Percentiles rank a stretch among this genome's conserved stretches.
Conservation (phyloP, 441 rosid species). For the Populus hybrid region DNA sequence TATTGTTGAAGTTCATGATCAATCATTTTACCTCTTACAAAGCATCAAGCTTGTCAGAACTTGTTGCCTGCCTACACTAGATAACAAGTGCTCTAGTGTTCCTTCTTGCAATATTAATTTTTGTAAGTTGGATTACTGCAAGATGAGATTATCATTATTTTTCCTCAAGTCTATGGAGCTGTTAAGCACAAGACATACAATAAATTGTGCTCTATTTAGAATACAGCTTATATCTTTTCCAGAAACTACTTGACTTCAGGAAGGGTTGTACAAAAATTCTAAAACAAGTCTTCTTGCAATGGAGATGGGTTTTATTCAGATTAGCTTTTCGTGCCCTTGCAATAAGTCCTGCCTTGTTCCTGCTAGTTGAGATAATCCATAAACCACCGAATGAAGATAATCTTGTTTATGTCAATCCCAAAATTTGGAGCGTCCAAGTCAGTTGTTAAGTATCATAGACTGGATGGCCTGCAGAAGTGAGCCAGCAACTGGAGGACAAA, state of each 20-base stretch:
- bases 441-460: background rate
- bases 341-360: background rate
- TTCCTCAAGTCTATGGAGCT: background rate
- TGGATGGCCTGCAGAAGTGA: background rate
- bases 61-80: background rate
- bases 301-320: no score
- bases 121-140: background rate
- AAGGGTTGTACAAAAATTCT: no score
- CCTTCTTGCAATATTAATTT: background rate
- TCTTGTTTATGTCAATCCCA: background rate
- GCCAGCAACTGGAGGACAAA: background rate
- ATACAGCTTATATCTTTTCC: background rate
- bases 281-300: no score
- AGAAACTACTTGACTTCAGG: background rate
- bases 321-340: no score
- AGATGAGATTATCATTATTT: background rate
- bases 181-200: background rate
- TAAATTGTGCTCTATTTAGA: background rate
- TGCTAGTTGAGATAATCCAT: background rate
- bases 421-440: background rate
- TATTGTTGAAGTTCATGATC: background rate
- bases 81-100: background rate
- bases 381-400: background rate
- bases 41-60: background rate
- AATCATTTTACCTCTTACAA: background rate